Base-by-base conservation (phyloP, 306 rosid genomes). In the Abrus precatorius region DNA sequence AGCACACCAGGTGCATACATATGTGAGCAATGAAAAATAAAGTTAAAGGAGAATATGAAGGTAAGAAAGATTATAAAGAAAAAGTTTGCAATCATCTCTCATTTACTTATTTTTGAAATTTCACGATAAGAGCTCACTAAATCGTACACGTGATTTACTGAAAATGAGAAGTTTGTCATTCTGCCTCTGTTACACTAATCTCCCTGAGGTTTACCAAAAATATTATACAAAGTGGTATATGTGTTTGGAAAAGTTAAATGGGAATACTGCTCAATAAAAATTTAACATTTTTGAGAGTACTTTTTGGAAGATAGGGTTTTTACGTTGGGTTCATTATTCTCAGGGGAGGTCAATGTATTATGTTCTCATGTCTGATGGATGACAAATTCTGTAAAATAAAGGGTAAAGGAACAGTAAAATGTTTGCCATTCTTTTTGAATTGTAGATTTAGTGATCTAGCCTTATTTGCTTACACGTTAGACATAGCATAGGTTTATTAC, bases 351-450 rank as follows among this genome's bases (percentile, higher is more conserved):
- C 53, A 40, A 40, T 45, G 20, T 27, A 60, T 44, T 41, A 74
- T 43, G 29, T 57, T 57, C 79, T 30, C 13, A 36, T 36, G 29
- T 57, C 59, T 45, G 20, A 32, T 40, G 27, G 33, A 20, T 34
- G 61, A 69, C 27, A 78, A 78, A 4, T 59, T 69, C 6, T 55
- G 57, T 69, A 60, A 29, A 33, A 44, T 44, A 78, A 69, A 47
- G 56, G 67, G 12, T 66, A 66, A 29, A 14, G 32, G 45, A 30
- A 20, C 72, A 49, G 3, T 34, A 20, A 49, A 28, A 65, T 6
- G 12, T 5, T 32, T 32, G 1, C 59, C 60, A 10, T 73, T 63
- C 36, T 50, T 20, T 30, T 70, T 60, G 1, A 61, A 80, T 30
- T 13, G 3, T 30, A 43, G 43, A 28, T 57, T 53, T 55, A 32